Evolutionary conservation across 139 green algal species (phyloP).

Genomic region (Chloropicon primus): DNA sequence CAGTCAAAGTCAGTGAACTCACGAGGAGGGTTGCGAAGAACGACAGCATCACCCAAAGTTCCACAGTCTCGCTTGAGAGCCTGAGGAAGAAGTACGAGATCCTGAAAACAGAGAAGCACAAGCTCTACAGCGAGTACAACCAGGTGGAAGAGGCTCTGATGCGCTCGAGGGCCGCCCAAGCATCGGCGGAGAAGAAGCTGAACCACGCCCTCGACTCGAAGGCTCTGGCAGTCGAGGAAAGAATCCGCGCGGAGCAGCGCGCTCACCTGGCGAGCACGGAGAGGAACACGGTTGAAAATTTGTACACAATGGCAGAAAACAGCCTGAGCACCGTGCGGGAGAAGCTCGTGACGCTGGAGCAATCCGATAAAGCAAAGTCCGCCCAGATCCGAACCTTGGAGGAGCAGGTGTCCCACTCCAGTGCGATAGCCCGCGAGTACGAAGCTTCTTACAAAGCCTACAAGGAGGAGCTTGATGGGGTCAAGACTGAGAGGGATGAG

Average conservation of each 20-base stretch:
- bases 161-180: neutral
- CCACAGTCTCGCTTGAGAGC: neutral
- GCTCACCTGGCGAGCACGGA: neutral
- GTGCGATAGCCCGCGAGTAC: neutral
- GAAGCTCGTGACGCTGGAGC: neutral
- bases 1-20: neutral
- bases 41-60: neutral
- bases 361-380: neutral
- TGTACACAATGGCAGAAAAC: neutral
- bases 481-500: neutral
- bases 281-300: neutral
- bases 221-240: neutral
- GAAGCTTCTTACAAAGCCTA: neutral
- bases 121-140: neutral
- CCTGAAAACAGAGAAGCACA: neutral
- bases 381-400: neutral
- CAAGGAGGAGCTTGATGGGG: neutral
- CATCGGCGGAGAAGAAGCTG: neutral
- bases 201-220: neutral
- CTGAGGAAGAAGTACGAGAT: neutral
- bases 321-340: neutral
- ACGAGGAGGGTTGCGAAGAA: neutral
- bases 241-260: neutral
- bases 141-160: neutral
- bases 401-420: neutral